Conservation (phyloP, 2,329 filamentous ascomycete species). For the Byssochlamys sp. region DNA sequence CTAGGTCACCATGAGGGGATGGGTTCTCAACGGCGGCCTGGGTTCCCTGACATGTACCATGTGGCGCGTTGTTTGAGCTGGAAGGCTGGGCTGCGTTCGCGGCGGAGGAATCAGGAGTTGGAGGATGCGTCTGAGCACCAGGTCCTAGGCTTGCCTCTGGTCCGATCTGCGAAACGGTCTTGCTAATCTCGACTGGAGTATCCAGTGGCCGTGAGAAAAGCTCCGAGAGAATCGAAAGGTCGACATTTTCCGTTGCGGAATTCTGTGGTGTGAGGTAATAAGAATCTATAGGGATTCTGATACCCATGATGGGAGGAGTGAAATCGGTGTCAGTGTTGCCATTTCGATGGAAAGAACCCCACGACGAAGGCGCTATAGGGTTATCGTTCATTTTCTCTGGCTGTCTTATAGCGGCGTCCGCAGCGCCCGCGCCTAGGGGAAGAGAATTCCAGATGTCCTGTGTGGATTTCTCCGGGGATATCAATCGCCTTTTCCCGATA, state of each 20-base stretch:
- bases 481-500: background rate
- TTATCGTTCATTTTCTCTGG: background rate
- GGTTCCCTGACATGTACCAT: background rate
- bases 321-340: slow-evolving; percentile 13
- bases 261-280: slow-evolving; percentile 26
- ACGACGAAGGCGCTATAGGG: background rate
- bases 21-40: background rate
- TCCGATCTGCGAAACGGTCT: background rate
- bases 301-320: slow-evolving; percentile 21
- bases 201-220: slow-evolving; percentile 9
- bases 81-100: slow-evolving; percentile 12
- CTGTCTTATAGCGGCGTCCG: background rate
- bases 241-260: slow-evolving; percentile 19
- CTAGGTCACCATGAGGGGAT: slow-evolving; percentile 22
- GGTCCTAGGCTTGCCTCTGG: slow-evolving; percentile 3
- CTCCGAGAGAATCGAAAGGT: slow-evolving; percentile 16
- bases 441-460: background rate
- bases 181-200: background rate
- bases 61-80: background rate
- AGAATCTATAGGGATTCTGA: slow-evolving; percentile 23
- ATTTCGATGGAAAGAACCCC: slow-evolving; percentile 4
- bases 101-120: slow-evolving; percentile 24
- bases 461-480: background rate
- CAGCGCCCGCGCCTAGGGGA: background rate
- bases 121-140: slow-evolving; percentile 16